Percentiles rank a stretch among this genome's conserved stretches.
Evolutionary conservation across 805 yeast species (phyloP).

Genomic region (Candida alai): DNA sequence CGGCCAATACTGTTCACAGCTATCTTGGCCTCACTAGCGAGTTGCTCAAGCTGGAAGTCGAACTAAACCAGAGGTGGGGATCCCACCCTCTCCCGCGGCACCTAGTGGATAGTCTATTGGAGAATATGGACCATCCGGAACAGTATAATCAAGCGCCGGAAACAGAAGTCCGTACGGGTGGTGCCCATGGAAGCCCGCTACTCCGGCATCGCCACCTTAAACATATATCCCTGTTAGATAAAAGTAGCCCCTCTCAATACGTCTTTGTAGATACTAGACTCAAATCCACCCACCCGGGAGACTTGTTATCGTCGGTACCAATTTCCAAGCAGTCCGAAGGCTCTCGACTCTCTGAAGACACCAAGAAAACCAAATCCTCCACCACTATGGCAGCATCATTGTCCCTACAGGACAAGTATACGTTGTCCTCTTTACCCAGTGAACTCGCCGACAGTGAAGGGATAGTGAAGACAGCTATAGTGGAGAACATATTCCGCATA

Average conservation of each 20-base stretch:
- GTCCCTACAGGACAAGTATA: conserved; percentile 11
- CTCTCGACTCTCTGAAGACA: conserved; percentile 7
- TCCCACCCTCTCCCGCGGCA: conserved; percentile 51
- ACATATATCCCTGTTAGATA: no score
- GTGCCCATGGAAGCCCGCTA: conserved; percentile 1
- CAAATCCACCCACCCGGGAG: conserved; percentile 73
- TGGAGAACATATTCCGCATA: conserved; percentile 65
- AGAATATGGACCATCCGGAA: conserved; percentile 17
- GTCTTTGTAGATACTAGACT: conserved; percentile 49
- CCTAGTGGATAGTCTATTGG: conserved; percentile 54
- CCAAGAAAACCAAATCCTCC: conserved; percentile 11
- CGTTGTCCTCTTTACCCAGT: not conserved
- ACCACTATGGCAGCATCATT: conserved; percentile 5
- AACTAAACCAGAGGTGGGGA: conserved; percentile 41
- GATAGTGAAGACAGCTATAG: conserved; percentile 67
- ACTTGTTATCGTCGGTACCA: conserved; percentile 77
- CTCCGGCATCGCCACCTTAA: conserved; percentile 6
- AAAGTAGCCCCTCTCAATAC: conserved; percentile 37
- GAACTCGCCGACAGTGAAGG: conserved; percentile 61
- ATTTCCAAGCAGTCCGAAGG: conserved; percentile 31
- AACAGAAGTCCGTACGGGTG: not conserved
- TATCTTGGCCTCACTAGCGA: conserved; percentile 84
- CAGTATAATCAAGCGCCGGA: conserved; percentile 1
- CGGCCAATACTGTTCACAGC: conserved; percentile 84
- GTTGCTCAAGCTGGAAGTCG: conserved; percentile 70